Evolutionary conservation across 768 basidiomycete genomes (phyloP), one percentile per base, ranked within the genome.

Genomic region (Lentinula sp.): DNA sequence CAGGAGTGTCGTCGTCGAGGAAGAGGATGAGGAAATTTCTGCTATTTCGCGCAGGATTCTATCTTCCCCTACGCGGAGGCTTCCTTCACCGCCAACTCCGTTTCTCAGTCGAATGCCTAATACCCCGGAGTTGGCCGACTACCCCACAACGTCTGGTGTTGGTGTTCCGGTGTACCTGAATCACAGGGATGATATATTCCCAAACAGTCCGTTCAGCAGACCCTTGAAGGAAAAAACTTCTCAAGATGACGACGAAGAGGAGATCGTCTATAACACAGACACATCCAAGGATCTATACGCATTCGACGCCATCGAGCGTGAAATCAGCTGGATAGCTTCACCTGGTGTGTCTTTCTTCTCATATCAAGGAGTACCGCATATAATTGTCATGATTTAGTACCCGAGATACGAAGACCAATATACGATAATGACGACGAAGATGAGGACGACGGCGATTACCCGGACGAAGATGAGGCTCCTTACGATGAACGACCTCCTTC

Each of bases 291-390:
- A 20, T 23, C 39, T 20, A 37, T 88, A 83, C 68, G 79, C 81
- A 50, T 81, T 83, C 46, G 85, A 86, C 66, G 81, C 79, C 13
- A 74, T 77, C 62, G 82, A 60, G 35, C 79, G 86, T 64, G 81
- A 85, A 65, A 84, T 85, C 49, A 93, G 90, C 67, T 93, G 90
- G 90, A 77, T 90, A 41, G 89, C 87, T 45, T 83, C 85, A 51
- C 86, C 81, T 69, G 85, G 90, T 90, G 66, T 66, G 83, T 75
- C 45, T 36, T n/a, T 10, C 62, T 49, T 37, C 23, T 54, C 61
- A 42, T 23, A 60, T 62, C 37, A 53, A 46, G 61, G 42, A 39
- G 32, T 2, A 33, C 12, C 15, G 13, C 12, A 33, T 2, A 16
- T 56, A 9, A 56, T 16, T 5, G n/a, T 23, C 9, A 43, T 20